Percentiles rank a stretch among this genome's conserved stretches.
phyloP scores from a whole-genome alignment of 495 filamentous ascomycete genomes.

The Parachaetomium inaequale region DNA sequence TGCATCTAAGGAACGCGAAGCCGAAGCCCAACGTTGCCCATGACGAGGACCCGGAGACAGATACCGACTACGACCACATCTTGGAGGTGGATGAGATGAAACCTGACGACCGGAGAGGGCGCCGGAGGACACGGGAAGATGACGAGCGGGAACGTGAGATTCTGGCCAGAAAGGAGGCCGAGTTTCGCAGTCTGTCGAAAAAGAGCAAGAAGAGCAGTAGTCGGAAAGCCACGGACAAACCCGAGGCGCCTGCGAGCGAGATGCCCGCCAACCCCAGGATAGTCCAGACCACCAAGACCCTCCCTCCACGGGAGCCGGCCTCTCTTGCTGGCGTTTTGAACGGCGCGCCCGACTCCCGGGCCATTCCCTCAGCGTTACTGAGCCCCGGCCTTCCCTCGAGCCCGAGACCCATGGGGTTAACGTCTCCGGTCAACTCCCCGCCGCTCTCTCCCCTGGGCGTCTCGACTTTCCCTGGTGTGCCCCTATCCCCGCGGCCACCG shows the following conservation, averaged over 20 bases:
- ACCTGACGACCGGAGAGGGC: slow-evolving; percentile 59
- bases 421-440: slow-evolving; percentile 68
- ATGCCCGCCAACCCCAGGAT: slow-evolving; percentile 35
- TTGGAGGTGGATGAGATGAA: slow-evolving; percentile 61
- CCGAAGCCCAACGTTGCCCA: slow-evolving; percentile 45
- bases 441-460: slow-evolving; percentile 60
- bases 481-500: slow-evolving; percentile 68
- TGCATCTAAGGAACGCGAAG: slow-evolving; percentile 60
- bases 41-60: slow-evolving; percentile 59
- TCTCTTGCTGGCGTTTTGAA: slow-evolving; percentile 53
- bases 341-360: slow-evolving; percentile 29
- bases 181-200: slow-evolving; percentile 61
- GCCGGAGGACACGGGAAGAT: slow-evolving; percentile 81
- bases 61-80: slow-evolving; percentile 81
- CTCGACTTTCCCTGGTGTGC: slow-evolving; percentile 52
- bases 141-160: slow-evolving; percentile 78
- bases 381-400: slow-evolving; percentile 88
- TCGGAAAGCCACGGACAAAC: slow-evolving; percentile 40
- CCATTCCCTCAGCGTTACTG: slow-evolving; percentile 55
- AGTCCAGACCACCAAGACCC: slow-evolving; percentile 26
- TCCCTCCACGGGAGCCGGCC: slow-evolving; percentile 26
- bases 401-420: slow-evolving; percentile 74
- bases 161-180: slow-evolving; percentile 58
- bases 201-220: slow-evolving; percentile 56
- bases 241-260: slow-evolving; percentile 23